phyloP scores from a whole-genome alignment of 1,284 basidiomycete genomes.

The Leccinum pseudoinsigne region DNA sequence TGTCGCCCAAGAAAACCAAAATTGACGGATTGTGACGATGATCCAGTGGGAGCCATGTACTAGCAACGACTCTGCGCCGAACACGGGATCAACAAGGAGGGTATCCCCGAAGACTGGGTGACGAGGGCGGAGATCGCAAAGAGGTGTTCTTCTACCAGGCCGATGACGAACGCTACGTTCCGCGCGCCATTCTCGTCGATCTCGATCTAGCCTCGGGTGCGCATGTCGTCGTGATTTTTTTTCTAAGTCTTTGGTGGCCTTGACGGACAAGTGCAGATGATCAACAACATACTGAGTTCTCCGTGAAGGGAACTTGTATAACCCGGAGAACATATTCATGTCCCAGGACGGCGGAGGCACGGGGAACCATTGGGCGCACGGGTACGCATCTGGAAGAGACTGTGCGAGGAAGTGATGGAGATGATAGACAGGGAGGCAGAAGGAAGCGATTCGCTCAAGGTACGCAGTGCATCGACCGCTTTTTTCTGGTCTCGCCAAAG shows the following conservation, averaged over 20 bases:
- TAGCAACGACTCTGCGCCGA: conserved; percentile 97
- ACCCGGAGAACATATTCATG: conserved; percentile 97
- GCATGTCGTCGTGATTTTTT: conserved; percentile 27
- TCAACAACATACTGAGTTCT: conserved; percentile 93
- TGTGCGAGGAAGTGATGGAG: conserved; percentile 98
- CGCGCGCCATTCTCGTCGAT: conserved; percentile 94
- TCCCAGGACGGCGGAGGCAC: conserved; percentile 97
- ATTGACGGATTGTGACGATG: too few species aligned
- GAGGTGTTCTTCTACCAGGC: conserved; percentile 99
- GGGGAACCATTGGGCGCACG: conserved; percentile 99
- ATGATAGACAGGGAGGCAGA: conserved; percentile 99
- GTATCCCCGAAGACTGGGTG: conserved; percentile 94
- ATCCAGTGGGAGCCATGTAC: conserved; percentile 79
- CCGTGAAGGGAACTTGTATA: conserved; percentile 86
- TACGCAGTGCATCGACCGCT: conserved; percentile 34
- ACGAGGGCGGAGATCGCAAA: conserved; percentile 93
- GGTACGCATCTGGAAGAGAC: conserved; percentile 85
- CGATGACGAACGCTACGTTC: conserved; percentile 99
- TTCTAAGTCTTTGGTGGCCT: background rate
- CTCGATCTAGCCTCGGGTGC: conserved; percentile 87
- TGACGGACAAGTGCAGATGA: conserved; percentile 62
- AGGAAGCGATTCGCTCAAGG: conserved; percentile 97
- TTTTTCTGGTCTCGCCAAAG: background rate
- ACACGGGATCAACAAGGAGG: conserved; percentile 93
- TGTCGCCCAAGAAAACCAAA: background rate